These are phyloP conservation scores for Aspergillus persii DNA, from an alignment of 2,329 filamentous ascomycete genomes.

Conservation along the genomic window DNA sequence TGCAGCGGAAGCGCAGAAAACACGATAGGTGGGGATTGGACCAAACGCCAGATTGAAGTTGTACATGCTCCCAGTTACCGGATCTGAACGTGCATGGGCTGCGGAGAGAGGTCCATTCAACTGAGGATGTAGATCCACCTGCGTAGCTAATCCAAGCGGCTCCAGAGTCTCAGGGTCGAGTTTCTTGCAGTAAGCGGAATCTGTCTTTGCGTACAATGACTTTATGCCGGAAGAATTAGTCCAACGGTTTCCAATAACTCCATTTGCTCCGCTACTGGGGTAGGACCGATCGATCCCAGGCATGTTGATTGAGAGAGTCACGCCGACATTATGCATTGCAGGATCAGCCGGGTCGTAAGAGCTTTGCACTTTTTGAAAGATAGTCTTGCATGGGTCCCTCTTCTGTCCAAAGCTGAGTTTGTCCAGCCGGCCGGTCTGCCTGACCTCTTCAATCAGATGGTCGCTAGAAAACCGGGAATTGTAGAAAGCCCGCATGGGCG, in stretches of 20 bases:
- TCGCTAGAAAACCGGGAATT: conserved; percentile 70
- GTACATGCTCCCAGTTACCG: conserved; percentile 69
- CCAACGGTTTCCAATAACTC: conserved; percentile 24
- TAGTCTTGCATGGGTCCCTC: conserved; percentile 69
- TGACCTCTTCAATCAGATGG: conserved; percentile 59
- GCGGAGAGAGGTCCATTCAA: conserved; percentile 66
- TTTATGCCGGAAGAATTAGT: conserved; percentile 39
- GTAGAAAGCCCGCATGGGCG: conserved; percentile 57
- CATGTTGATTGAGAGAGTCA: conserved; percentile 64
- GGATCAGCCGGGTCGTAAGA: conserved; percentile 43
- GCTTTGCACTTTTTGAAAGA: conserved; percentile 64
- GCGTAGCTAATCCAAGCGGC: conserved; percentile 62
- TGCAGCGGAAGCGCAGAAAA: conserved; percentile 64
- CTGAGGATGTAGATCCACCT: conserved; percentile 63
- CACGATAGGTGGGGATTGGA: conserved; percentile 58
- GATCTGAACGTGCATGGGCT: conserved; percentile 71
- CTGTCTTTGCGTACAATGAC: conserved; percentile 60
- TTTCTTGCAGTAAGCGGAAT: conserved; percentile 57
- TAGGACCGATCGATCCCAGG: conserved; percentile 51
- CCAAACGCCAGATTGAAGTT: conserved; percentile 77
- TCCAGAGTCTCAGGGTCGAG: conserved; percentile 71
- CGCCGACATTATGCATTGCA: conserved; percentile 63
- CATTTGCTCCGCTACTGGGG: conserved; percentile 8
- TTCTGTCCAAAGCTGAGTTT: conserved; percentile 67
- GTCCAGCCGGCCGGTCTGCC: conserved; percentile 56